Percentiles rank a stretch among this genome's conserved stretches.
Conservation (phyloP, 352 stramenopile genomes). For the Phytophthora boehmeriae region DNA sequence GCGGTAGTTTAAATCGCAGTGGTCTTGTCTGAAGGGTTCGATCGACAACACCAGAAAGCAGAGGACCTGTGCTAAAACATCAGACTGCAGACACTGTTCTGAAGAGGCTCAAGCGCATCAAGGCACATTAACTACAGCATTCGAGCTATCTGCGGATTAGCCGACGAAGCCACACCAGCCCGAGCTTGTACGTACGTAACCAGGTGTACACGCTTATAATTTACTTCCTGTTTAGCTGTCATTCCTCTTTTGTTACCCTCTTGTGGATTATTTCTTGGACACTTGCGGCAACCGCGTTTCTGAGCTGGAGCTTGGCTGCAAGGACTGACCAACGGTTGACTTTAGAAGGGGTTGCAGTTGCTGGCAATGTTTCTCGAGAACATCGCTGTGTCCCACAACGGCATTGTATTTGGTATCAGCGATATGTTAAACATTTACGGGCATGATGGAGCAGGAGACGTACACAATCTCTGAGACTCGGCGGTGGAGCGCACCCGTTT, state of each 20-base stretch:
- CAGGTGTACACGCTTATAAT: slow-evolving; percentile 31
- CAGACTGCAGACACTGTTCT: slow-evolving; percentile 13
- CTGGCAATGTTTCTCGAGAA: slow-evolving; percentile 6
- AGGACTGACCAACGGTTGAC: not conserved
- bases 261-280: slow-evolving; percentile 1
- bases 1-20: slow-evolving; percentile 25
- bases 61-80: slow-evolving; percentile 9
- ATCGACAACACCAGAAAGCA: slow-evolving; percentile 19
- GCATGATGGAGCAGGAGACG: not conserved
- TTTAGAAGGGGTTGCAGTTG: slow-evolving; percentile 2
- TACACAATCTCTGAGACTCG: slow-evolving; percentile 23
- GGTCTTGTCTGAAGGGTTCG: slow-evolving; percentile 18
- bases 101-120: slow-evolving; percentile 10
- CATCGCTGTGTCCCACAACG: not conserved
- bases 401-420: slow-evolving; percentile 2
- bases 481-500: slow-evolving; percentile 16
- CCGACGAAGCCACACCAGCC: slow-evolving; percentile 8
- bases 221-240: slow-evolving; percentile 41
- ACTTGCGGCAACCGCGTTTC: not conserved
- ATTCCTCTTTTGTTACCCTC: not conserved
- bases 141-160: slow-evolving; percentile 16
- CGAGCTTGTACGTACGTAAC: slow-evolving; percentile 23
- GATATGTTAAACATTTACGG: not conserved
- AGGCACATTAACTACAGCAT: slow-evolving; percentile 21
- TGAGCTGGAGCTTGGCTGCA: slow-evolving; percentile 4